These are phyloP conservation scores for Fistulifera solaris DNA, from an alignment of 108 stramenopile genomes.

Conservation along the genomic window DNA sequence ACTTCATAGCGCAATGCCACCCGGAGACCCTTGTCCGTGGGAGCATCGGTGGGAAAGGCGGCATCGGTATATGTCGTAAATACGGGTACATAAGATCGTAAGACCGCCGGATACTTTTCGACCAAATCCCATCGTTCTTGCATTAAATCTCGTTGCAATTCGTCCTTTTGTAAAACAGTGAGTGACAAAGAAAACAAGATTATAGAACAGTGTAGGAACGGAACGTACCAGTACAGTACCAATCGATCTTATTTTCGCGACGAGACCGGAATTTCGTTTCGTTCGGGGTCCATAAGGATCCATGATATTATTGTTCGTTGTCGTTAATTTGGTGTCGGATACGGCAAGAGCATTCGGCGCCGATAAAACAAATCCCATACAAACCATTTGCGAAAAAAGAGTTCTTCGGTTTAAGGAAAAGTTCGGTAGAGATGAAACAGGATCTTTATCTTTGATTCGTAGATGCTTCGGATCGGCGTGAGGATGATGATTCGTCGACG, in stretches of 20 bases:
- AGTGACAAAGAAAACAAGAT: neutral
- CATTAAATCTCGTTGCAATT: conserved; percentile 82
- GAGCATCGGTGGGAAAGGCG: conserved; percentile 70
- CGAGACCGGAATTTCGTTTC: conserved; percentile 18
- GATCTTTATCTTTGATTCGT: no score
- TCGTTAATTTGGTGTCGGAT: no score
- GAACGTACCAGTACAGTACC: conserved; percentile 26
- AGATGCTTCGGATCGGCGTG: no score
- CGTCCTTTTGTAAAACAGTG: conserved; percentile 46
- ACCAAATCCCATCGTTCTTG: conserved; percentile 83
- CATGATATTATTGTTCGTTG: no score
- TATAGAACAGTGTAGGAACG: neutral
- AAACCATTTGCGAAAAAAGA: no score
- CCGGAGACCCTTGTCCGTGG: conserved; percentile 67
- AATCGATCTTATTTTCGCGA: conserved; percentile 20
- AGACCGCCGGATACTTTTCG: conserved; percentile 55
- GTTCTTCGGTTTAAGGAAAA: no score
- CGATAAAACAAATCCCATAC: no score
- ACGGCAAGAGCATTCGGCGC: no score
- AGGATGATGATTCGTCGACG: no score
- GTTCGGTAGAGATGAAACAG: no score
- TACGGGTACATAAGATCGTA: conserved; percentile 75
- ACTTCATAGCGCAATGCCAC: conserved; percentile 81
- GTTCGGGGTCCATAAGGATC: conserved; percentile 8
- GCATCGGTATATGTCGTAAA: conserved; percentile 80